Evolutionary conservation across 306 rosid genomes (phyloP).

Genomic region (Inga leiocalycina): DNA sequence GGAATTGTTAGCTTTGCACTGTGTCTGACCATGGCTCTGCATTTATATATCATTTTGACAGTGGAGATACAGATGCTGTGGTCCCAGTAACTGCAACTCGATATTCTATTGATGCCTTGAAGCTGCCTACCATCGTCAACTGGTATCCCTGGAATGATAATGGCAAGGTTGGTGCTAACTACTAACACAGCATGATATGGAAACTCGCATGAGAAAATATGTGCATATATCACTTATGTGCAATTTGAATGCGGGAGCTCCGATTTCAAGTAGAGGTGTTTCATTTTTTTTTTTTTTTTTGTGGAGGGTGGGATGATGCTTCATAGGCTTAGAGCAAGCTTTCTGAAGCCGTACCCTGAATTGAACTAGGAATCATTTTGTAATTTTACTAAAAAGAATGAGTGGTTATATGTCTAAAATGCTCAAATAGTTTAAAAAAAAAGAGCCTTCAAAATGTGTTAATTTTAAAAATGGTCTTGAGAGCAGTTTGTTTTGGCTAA

Average conservation of each 20-base stretch:
- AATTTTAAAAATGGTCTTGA: not conserved
- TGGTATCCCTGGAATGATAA: slow-evolving; percentile 90
- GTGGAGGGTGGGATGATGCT: not conserved
- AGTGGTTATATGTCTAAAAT: not conserved
- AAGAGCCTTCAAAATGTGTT: not conserved
- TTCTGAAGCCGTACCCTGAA: not conserved
- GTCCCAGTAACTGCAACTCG: slow-evolving; percentile 92
- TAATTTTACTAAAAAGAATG: not conserved
- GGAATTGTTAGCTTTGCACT: not conserved
- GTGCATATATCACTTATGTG: not conserved
- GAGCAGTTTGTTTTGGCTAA: not conserved
- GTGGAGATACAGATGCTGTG: slow-evolving; percentile 95
- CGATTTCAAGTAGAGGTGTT: not conserved
- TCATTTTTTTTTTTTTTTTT: not conserved
- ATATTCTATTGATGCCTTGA: slow-evolving; percentile 86
- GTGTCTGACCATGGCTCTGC: not conserved
- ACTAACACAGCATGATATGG: not conserved
- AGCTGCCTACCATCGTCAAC: slow-evolving; percentile 77
- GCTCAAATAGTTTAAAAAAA: not conserved
- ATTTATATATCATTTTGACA: slow-evolving; percentile 23
- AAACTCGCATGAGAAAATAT: not conserved
- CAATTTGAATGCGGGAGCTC: not conserved
- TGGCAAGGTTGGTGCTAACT: slow-evolving; percentile 74
- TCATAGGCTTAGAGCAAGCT: not conserved
- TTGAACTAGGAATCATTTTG: not conserved